Conservation (phyloP, 257 asterid genomes). For the Nicotiana tomentosiformis region DNA sequence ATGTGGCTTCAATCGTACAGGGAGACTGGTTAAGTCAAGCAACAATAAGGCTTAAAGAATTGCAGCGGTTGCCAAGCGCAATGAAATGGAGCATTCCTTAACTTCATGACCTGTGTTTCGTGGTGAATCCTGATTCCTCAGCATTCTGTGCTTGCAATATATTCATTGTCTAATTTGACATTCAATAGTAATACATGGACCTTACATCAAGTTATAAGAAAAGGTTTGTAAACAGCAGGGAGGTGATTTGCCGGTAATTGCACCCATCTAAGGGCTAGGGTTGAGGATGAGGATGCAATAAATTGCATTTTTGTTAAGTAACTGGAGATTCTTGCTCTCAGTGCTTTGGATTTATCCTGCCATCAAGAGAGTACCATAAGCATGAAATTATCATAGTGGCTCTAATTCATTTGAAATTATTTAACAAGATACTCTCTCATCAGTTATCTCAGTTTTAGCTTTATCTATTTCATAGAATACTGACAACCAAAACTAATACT, state of each 20-base stretch:
- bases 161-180: background rate
- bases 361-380: background rate
- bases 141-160: background rate
- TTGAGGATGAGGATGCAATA: constrained; percentile 3
- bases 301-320: background rate
- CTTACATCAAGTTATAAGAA: background rate
- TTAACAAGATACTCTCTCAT: background rate
- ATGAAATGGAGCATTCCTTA: background rate
- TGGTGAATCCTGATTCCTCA: background rate
- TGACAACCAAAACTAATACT: background rate
- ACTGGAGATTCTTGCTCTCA: background rate
- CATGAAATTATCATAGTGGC: background rate
- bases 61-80: background rate
- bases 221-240: background rate
- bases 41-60: background rate
- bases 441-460: background rate
- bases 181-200: background rate
- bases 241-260: background rate
- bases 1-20: background rate
- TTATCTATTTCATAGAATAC: background rate
- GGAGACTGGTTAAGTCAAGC: background rate
- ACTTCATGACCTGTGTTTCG: background rate
- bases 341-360: background rate
- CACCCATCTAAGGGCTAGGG: background rate
- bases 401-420: background rate